These are phyloP conservation scores for Acanthamoeba royreba DNA, from an alignment of 208 protist species.

Conservation along the genomic window DNA sequence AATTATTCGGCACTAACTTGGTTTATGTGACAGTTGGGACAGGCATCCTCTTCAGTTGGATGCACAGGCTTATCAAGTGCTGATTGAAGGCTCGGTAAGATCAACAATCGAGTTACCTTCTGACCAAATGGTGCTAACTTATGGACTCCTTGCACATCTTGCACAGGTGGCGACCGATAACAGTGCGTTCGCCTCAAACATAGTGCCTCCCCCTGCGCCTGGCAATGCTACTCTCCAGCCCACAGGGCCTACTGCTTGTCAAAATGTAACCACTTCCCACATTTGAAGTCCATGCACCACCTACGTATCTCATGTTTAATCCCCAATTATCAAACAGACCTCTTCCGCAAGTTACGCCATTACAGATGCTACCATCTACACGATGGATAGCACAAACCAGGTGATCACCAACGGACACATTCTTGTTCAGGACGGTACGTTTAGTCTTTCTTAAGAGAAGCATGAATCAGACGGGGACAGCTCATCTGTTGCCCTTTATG, in stretches of 20 bases:
- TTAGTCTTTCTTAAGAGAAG: too few species aligned
- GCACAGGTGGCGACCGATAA: neutral
- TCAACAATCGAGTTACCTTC: too few species aligned
- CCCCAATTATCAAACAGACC: neutral
- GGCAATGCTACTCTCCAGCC: neutral
- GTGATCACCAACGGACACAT: neutral
- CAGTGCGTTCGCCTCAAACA: neutral
- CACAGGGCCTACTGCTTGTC: neutral
- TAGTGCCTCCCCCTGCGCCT: neutral
- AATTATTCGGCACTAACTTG: neutral
- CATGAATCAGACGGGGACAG: neutral
- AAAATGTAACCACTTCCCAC: neutral
- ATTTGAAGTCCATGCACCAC: neutral
- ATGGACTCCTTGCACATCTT: too few species aligned
- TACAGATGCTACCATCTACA: constrained; percentile 35
- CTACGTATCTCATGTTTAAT: too few species aligned
- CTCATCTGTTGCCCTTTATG: too few species aligned
- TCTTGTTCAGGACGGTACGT: neutral
- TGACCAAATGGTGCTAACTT: too few species aligned
- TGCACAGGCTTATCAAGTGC: constrained; percentile 14
- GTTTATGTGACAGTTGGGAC: neutral
- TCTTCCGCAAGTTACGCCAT: neutral
- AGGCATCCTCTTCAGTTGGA: constrained; percentile 41
- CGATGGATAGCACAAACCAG: neutral
- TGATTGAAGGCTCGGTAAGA: constrained; percentile 54